These are phyloP conservation scores for Alliaria petiolata DNA, from an alignment of 345 rosid genomes.

Conservation along the genomic window DNA sequence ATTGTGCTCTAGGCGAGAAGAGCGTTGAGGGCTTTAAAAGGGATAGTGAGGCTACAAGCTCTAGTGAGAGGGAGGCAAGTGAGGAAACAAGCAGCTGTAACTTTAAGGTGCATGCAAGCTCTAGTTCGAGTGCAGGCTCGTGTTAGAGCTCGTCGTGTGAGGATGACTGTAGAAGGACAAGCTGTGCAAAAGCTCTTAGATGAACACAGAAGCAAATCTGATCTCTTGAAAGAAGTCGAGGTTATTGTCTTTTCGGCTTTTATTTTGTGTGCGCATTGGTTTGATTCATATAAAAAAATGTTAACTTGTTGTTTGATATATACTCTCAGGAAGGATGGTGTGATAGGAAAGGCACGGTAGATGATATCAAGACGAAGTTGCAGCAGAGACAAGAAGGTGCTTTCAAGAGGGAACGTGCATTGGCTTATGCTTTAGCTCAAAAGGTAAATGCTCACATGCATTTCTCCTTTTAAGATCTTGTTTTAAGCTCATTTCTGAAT, in stretches of 20 bases:
- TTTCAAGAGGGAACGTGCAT: constrained; percentile 85
- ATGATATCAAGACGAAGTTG: constrained; percentile 63
- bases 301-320: not conserved
- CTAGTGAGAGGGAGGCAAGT: constrained; percentile 88
- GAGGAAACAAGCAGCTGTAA: constrained; percentile 97
- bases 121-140: constrained; percentile 94
- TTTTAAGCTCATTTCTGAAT: not conserved
- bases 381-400: constrained; percentile 93
- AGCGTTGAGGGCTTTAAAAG: constrained; percentile 86
- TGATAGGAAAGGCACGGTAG: constrained; percentile 78
- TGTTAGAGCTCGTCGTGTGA: constrained; percentile 85
- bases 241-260: constrained; percentile 25
- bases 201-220: constrained; percentile 56
- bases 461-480: not conserved
- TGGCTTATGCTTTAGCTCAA: constrained; percentile 85
- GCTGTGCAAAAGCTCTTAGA: constrained; percentile 67
- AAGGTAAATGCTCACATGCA: constrained; percentile 44
- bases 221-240: constrained; percentile 79
- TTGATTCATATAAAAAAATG: not conserved
- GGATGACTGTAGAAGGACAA: constrained; percentile 86
- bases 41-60: constrained; percentile 93
- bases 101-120: constrained; percentile 96
- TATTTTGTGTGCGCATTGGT: not conserved
- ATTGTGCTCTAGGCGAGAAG: constrained; percentile 63
- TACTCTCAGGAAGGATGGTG: constrained; percentile 94